Base-by-base conservation (phyloP, 306 rosid species). In the Vicia faba region DNA sequence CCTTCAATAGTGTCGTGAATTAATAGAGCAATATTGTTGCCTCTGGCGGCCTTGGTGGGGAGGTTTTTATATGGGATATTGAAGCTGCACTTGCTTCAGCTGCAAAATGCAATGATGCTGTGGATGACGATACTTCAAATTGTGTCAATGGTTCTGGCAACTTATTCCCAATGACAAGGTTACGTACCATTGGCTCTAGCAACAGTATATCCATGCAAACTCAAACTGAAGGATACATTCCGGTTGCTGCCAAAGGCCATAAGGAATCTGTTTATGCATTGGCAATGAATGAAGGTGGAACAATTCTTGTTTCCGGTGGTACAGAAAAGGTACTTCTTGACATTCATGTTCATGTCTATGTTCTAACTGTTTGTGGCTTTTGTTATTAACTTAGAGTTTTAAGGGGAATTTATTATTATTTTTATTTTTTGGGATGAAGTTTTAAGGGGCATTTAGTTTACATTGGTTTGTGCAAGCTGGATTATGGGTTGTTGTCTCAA, bases 41-140 rank as follows among this genome's bases (percentile, higher is more conserved):
- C 81, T 93, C 98, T 56, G 98, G 96, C 45, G 98, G 98, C 71
- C 96, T 93, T 78, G 97, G 98, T 10, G 98, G 96, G 79, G 98
- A 93, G 86, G 91, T 93, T 69, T 93, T 93, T 65, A 63, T 93
- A 68, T 93, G 98, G 98, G 95, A 93, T 79, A 72, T 93, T 50
- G 96, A 89, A 79, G 89, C 91, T 75, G 89, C 96, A 13, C 65
- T 78, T 12, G 73, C 86, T 65, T 87, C 93, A 48, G 70, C 66
- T 69, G 61, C 81, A 35, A 93, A 86, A 83, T 70, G 87, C 60
- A 78, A 80, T 61, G 96, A 86, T 68, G 69, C 80, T 69, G 74
- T 71, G 72, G 96, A 83, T 71, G 96, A 84, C 31, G 96, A 86
- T 74, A 35, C 77, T 71, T 82, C 89, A 61, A 89, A 82, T 83